Percentiles rank a stretch among this genome's conserved stretches.
Evolutionary conservation across 1,139 yeast species (phyloP).

Genomic region (Candida dubliniensis): DNA sequence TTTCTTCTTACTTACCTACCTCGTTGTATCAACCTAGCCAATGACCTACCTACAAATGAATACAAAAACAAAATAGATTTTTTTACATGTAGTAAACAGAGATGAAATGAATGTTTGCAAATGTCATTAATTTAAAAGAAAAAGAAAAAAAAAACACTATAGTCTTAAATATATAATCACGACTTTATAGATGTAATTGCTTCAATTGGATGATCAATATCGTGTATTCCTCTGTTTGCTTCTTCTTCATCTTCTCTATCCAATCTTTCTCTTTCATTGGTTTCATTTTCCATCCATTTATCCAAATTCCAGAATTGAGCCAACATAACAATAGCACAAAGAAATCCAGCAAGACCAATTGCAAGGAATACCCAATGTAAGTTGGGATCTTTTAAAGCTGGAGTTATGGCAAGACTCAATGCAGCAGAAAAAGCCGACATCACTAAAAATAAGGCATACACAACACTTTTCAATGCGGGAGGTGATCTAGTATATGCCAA

Average conservation of each 20-base stretch:
- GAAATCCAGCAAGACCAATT: constrained; percentile 46
- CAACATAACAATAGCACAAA: constrained; percentile 44
- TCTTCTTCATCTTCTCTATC: constrained; percentile 14
- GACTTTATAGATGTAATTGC: background rate
- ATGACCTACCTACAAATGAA: too few relatives aligned
- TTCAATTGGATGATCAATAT: constrained; percentile 3
- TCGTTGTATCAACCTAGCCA: too few relatives aligned
- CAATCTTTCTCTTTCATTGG: constrained; percentile 25
- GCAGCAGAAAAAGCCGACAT: constrained; percentile 63
- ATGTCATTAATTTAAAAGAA: too few relatives aligned
- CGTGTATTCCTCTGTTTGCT: background rate
- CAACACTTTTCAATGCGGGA: constrained; percentile 64
- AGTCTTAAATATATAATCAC: background rate
- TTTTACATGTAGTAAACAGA: too few relatives aligned
- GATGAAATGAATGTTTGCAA: too few relatives aligned
- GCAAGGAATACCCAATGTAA: constrained; percentile 57
- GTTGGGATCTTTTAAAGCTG: constrained; percentile 55
- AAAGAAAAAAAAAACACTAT: background rate
- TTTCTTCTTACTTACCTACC: too few relatives aligned
- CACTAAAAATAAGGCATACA: constrained; percentile 64
- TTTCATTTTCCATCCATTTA: constrained; percentile 48
- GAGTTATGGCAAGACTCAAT: constrained; percentile 53
- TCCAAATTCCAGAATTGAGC: constrained; percentile 54
- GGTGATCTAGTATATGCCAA: constrained; percentile 73
- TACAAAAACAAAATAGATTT: too few relatives aligned